Evolutionary conservation across 2,329 filamentous ascomycete genomes (phyloP).

Genomic region (Microdochium bolleyi): DNA sequence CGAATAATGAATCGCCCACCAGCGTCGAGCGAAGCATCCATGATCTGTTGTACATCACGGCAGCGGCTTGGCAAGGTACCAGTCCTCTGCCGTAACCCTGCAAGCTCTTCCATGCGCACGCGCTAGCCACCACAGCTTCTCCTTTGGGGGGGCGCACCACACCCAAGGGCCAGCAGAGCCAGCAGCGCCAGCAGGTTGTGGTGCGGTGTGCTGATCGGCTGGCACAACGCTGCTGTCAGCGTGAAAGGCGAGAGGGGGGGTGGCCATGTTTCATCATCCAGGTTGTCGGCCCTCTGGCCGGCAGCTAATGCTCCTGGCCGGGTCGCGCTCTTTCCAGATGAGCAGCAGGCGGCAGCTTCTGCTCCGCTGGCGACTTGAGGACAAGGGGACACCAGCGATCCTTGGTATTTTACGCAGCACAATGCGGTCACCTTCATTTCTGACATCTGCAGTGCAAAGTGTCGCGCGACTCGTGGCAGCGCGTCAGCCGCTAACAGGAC

Average conservation of each 20-base stretch:
- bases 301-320: too few relatives aligned
- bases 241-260: too few relatives aligned
- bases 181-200: background rate
- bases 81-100: background rate
- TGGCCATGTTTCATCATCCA: too few relatives aligned
- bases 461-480: constrained; percentile 1
- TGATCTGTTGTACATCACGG: background rate
- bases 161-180: background rate
- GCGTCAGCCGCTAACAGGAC: background rate
- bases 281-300: too few relatives aligned
- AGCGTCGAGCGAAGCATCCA: background rate
- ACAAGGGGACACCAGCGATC: too few relatives aligned
- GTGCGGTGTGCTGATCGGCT: background rate
- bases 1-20: background rate
- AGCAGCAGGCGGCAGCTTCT: too few relatives aligned
- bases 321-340: too few relatives aligned
- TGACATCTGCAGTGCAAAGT: constrained; percentile 2
- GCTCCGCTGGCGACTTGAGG: too few relatives aligned
- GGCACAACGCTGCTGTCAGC: too few relatives aligned
- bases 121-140: background rate
- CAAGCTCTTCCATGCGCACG: background rate
- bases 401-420: too few relatives aligned
- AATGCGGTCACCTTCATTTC: background rate
- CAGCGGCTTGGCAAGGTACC: background rate
- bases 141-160: background rate